Conservation (phyloP, 345 rosid species). For the Eucalyptus fibrosa region DNA sequence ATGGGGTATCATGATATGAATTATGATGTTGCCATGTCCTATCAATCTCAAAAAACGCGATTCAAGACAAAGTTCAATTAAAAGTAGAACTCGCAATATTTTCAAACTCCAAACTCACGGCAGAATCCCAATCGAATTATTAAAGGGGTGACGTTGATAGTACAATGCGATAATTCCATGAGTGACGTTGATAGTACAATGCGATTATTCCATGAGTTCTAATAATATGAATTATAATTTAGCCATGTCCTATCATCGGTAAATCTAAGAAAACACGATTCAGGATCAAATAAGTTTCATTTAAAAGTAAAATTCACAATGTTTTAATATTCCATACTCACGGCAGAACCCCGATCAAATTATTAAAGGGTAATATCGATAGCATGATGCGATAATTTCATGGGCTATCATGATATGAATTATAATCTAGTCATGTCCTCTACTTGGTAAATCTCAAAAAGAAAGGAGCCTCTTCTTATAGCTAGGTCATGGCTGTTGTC, state of each 20-base stretch:
- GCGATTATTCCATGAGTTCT: neutral
- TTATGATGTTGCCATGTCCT: neutral
- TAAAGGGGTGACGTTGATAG: neutral
- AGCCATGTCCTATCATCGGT: neutral
- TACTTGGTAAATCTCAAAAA: neutral
- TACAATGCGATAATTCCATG: neutral
- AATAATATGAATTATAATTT: neutral
- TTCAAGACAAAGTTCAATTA: no score
- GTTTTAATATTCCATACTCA: neutral
- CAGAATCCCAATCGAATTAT: no score
- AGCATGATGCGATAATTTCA: neutral
- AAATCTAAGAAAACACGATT: neutral
- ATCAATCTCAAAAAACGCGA: neutral
- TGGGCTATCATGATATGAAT: neutral
- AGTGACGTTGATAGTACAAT: no score
- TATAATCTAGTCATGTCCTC: neutral
- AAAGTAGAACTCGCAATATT: neutral
- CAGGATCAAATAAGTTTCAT: neutral
- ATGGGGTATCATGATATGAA: neutral
- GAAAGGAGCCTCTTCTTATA: neutral
- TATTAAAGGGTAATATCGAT: neutral
- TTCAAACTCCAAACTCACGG: neutral
- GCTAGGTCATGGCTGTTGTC: neutral
- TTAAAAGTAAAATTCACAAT: neutral
- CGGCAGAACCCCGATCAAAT: rapidly evolving